These are phyloP conservation scores for Durusdinium trenchii DNA, from an alignment of 73 alveolate genomes.

Conservation along the genomic window DNA sequence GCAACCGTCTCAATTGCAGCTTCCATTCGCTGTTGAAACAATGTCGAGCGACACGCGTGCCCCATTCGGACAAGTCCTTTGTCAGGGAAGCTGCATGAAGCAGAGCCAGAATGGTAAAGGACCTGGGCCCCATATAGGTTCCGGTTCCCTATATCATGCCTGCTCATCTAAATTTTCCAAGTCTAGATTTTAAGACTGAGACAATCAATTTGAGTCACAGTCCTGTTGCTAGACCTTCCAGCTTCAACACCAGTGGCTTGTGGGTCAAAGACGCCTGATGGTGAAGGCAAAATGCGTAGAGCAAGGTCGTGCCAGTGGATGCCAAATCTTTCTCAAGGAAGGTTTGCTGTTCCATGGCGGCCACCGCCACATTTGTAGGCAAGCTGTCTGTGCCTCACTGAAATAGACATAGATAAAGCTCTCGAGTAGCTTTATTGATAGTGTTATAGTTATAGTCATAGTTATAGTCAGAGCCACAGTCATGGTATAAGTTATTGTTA, in stretches of 20 bases:
- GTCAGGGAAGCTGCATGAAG: too few species aligned
- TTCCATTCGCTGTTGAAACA: slow-evolving; percentile 16
- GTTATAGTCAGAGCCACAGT: too few species aligned
- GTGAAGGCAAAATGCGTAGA: slow-evolving; percentile 5
- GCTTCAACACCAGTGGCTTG: slow-evolving; percentile 14
- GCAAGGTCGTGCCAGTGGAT: neutral
- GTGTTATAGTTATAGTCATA: too few species aligned
- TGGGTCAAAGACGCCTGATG: slow-evolving; percentile 28
- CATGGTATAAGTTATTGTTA: too few species aligned
- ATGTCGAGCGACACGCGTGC: neutral
- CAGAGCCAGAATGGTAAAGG: too few species aligned
- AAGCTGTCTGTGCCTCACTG: slow-evolving; percentile 44
- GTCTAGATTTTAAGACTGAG: too few species aligned
- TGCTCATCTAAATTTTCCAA: too few species aligned
- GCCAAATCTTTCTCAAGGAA: neutral
- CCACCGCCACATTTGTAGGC: slow-evolving; percentile 2
- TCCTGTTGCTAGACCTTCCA: slow-evolving; percentile 33
- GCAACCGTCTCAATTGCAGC: neutral
- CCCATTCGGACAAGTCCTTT: slow-evolving; percentile 55
- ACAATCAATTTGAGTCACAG: too few species aligned
- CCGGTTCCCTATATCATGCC: too few species aligned
- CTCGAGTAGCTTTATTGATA: too few species aligned
- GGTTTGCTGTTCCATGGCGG: slow-evolving; percentile 14
- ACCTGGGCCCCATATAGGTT: too few species aligned
- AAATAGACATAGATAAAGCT: too few species aligned